phyloP scores from a whole-genome alignment of 225 moss, liverwort and hornwort genomes.

The Antitrichia curtipendula region DNA sequence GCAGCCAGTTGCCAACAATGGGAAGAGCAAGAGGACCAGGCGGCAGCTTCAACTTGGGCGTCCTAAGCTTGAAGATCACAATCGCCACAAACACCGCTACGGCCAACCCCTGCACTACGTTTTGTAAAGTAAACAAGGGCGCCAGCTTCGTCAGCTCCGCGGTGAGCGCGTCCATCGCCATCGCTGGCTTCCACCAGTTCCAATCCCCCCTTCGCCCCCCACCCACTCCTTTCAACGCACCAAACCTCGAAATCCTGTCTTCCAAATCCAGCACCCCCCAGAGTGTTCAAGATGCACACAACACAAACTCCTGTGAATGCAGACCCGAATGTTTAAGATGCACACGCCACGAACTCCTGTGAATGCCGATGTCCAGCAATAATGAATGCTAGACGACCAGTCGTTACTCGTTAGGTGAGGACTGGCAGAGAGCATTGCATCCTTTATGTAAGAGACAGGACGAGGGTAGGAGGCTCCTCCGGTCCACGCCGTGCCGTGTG shows the following conservation, averaged over 20 bases:
- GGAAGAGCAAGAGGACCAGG: conserved; percentile 47
- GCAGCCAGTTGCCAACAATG: conserved; percentile 52
- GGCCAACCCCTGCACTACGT: conserved; percentile 27
- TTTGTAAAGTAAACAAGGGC: conserved; percentile 12
- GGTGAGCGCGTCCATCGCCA: conserved; percentile 4
- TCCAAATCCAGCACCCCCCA: no score
- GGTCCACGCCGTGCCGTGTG: not conserved
- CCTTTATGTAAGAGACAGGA: not conserved
- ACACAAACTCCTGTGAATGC: not conserved
- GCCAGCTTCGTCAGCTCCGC: not conserved
- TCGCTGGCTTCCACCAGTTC: not conserved
- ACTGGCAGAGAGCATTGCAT: not conserved
- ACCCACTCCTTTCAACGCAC: not conserved
- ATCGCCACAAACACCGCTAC: conserved; percentile 35
- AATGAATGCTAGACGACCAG: not conserved
- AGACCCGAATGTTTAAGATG: not conserved
- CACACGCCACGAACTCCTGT: not conserved
- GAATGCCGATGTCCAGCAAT: not conserved
- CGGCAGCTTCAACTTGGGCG: conserved; percentile 46
- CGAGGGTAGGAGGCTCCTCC: not conserved
- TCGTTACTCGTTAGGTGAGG: not conserved
- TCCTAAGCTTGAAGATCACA: conserved; percentile 16
- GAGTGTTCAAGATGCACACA: not conserved
- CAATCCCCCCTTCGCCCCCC: not conserved
- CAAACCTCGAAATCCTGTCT: not conserved